phyloP scores from a whole-genome alignment of 139 green algal species.

The Volvox reticuliferus region DNA sequence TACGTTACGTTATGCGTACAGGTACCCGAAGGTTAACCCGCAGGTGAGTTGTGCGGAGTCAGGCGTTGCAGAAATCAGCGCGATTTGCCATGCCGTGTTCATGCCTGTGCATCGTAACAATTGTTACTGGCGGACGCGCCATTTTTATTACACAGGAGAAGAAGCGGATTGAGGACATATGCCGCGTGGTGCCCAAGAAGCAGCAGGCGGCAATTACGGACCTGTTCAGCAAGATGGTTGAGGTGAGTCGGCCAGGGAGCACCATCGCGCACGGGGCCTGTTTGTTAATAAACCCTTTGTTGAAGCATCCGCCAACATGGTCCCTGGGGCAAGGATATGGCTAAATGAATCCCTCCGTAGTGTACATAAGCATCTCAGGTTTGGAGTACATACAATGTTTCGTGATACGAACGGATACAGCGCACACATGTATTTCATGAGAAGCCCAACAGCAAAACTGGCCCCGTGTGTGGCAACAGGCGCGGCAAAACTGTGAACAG shows the following conservation, averaged over 20 bases:
- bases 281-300: too few species aligned
- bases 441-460: neutral
- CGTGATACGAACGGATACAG: too few species aligned
- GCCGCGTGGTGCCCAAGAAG: neutral
- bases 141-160: slow-evolving; percentile 9
- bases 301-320: too few species aligned
- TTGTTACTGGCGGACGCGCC: neutral
- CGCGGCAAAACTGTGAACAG: slow-evolving; percentile 59
- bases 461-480: slow-evolving; percentile 6
- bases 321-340: too few species aligned
- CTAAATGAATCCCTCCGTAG: too few species aligned
- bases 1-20: neutral
- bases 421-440: too few species aligned
- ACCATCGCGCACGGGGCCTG: too few species aligned
- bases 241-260: neutral
- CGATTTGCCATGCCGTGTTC: too few species aligned
- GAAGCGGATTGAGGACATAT: slow-evolving; percentile 32
- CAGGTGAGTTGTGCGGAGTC: slow-evolving; percentile 21
- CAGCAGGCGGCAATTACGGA: slow-evolving; percentile 12
- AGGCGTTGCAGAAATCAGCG: neutral
- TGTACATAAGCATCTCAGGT: too few species aligned
- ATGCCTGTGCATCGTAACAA: too few species aligned
- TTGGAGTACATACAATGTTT: too few species aligned
- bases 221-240: slow-evolving; percentile 45
- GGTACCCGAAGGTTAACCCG: slow-evolving; percentile 51